These are phyloP conservation scores for Gracilaria domingensis DNA, from an alignment of 23 red algal genomes.

Conservation along the genomic window DNA sequence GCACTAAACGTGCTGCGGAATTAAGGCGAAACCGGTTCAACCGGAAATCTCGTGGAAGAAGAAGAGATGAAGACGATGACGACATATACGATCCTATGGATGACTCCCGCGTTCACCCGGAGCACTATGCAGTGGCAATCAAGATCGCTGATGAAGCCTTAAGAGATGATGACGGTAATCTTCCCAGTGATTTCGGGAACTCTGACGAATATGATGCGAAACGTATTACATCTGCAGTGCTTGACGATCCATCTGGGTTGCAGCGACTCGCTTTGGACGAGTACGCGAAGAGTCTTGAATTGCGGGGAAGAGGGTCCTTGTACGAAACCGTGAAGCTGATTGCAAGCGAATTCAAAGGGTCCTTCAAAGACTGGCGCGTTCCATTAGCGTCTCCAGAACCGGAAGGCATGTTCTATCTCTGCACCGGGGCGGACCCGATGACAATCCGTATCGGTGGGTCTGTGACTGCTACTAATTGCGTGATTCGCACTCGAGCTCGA, in stretches of 20 bases:
- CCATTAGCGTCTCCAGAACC: constrained; percentile 51
- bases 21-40: constrained; percentile 30
- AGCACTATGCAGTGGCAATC: constrained; percentile 85
- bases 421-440: constrained; percentile 58
- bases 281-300: constrained; percentile 82
- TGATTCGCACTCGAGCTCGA: constrained; percentile 18
- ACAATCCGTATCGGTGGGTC: constrained; percentile 30
- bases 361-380: constrained; percentile 67
- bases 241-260: constrained; percentile 73
- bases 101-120: constrained; percentile 94
- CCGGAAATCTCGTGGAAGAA: constrained; percentile 49
- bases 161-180: constrained; percentile 68
- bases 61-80: constrained; percentile 49
- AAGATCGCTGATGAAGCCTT: constrained; percentile 92
- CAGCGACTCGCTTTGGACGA: constrained; percentile 73
- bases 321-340: constrained; percentile 72
- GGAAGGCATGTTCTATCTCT: constrained; percentile 63
- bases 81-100: constrained; percentile 85
- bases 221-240: constrained; percentile 68
- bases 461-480: constrained; percentile 65
- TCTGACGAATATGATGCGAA: constrained; percentile 49
- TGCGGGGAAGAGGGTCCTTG: constrained; percentile 45
- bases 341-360: constrained; percentile 76
- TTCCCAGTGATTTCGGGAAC: constrained; percentile 44
- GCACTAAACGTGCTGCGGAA: constrained; percentile 57